These are phyloP conservation scores for Scutellaria minor DNA, from an alignment of 257 asterid species.

Conservation along the genomic window DNA sequence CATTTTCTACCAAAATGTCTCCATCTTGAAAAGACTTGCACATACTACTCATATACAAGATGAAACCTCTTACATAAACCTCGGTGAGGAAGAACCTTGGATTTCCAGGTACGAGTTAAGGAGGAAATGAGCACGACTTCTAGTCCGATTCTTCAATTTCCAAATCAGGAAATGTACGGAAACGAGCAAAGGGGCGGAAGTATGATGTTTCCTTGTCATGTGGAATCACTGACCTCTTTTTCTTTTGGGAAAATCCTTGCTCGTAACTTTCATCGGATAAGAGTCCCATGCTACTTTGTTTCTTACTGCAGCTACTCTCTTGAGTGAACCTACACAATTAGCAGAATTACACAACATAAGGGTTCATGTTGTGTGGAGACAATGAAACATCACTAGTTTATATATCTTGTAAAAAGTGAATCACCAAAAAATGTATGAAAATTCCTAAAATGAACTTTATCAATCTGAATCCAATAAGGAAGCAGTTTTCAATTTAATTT, in stretches of 20 bases:
- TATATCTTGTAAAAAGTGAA: background rate
- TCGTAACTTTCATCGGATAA: constrained; percentile 54
- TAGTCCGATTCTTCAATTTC: constrained; percentile 72
- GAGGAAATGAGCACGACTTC: background rate
- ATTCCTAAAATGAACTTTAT: background rate
- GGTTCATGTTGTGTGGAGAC: background rate
- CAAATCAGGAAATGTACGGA: constrained; percentile 55
- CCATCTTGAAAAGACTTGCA: too few species aligned
- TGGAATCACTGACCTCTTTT: constrained; percentile 56
- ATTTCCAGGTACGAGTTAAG: too few species aligned
- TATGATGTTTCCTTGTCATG: constrained; percentile 46
- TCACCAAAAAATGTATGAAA: background rate
- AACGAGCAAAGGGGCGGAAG: constrained; percentile 59
- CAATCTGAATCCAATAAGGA: background rate
- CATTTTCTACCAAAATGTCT: too few species aligned
- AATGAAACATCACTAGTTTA: background rate
- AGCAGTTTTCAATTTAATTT: background rate
- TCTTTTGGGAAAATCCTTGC: constrained; percentile 66
- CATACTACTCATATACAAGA: too few species aligned
- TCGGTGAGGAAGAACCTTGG: too few species aligned
- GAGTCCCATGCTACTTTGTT: constrained; percentile 47
- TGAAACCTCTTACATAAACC: too few species aligned
- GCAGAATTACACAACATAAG: too few species aligned
- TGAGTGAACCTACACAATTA: constrained; percentile 51
- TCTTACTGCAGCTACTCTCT: constrained; percentile 51